A percentile compares a stretch with the other conserved stretches of the same genome.
Conservation (phyloP, 441 rosid species). For the Adansonia madagascariensis region DNA sequence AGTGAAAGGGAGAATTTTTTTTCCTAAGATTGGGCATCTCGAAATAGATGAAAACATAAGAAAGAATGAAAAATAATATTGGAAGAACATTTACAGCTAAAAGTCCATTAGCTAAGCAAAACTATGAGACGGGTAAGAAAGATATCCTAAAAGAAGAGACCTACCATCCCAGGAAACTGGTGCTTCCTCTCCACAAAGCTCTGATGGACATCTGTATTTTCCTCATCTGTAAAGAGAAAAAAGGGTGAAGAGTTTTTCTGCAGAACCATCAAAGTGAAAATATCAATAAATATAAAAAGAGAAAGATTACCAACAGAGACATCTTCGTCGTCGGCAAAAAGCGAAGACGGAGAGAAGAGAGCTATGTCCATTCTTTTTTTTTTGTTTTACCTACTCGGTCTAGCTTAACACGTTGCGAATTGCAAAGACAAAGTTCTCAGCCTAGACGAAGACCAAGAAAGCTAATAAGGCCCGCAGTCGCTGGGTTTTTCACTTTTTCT, state of each 20-base stretch:
- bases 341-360: slow-evolving; percentile 82
- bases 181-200: slow-evolving; percentile 77
- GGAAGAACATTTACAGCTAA: neutral
- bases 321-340: slow-evolving; percentile 65
- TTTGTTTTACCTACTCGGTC: neutral
- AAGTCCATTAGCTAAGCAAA: neutral
- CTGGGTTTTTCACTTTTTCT: neutral
- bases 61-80: neutral
- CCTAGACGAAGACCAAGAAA: neutral
- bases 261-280: slow-evolving; percentile 1
- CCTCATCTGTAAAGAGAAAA: slow-evolving; percentile 44
- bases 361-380: slow-evolving; percentile 73
- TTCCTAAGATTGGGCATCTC: neutral
- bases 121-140: neutral
- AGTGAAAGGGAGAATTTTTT: neutral
- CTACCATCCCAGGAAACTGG: slow-evolving; percentile 82
- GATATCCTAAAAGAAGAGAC: neutral
- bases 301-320: slow-evolving; percentile 43
- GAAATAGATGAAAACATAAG: neutral
- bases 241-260: neutral
- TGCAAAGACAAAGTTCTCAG: neutral
- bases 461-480: neutral
- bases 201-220: slow-evolving; percentile 46
- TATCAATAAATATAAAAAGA: slow-evolving; percentile 17
- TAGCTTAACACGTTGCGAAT: neutral